These are phyloP conservation scores for Nasturtium officinale DNA, from an alignment of 345 rosid species.

Conservation along the genomic window DNA sequence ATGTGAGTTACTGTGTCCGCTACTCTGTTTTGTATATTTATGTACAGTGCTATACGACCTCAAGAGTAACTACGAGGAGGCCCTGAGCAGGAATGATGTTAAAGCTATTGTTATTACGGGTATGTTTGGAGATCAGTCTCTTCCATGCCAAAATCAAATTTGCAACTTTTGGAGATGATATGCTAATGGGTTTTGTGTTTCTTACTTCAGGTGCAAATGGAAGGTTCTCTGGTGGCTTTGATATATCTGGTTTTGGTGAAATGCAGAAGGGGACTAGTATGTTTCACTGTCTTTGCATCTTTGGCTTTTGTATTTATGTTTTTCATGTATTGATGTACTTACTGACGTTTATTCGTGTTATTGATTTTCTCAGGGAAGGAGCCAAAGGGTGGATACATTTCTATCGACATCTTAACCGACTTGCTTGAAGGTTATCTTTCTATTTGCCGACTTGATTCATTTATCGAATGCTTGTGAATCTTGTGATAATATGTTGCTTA, in stretches of 20 bases:
- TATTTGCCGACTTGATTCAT: background rate
- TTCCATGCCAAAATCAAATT: too few relatives aligned
- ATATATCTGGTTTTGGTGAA: conserved; percentile 70
- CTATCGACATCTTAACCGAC: conserved; percentile 67
- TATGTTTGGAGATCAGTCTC: conserved; percentile 33
- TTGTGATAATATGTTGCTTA: conserved; percentile 23
- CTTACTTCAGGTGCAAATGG: conserved; percentile 73
- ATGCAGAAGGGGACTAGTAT: conserved; percentile 67
- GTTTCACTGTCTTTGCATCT: conserved; percentile 11
- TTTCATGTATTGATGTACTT: conserved; percentile 10
- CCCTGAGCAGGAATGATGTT: conserved; percentile 81
- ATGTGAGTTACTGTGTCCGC: conserved; percentile 3
- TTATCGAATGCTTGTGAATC: background rate
- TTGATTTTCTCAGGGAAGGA: conserved; percentile 52
- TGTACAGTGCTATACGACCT: conserved; percentile 68
- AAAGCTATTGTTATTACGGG: conserved; percentile 95
- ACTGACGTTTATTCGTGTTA: conserved; percentile 3
- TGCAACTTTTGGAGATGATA: background rate
- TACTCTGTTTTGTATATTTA: conserved; percentile 23
- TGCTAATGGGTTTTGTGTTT: background rate
- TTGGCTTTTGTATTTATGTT: background rate
- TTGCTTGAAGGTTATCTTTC: conserved; percentile 69
- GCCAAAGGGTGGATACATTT: conserved; percentile 64
- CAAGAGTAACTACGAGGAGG: conserved; percentile 76
- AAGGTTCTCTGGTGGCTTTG: conserved; percentile 97